Evolutionary conservation across 164 flowering plant species (phyloP), one percentile per base, ranked within the genome.

Genomic region (Annona squamosa): DNA sequence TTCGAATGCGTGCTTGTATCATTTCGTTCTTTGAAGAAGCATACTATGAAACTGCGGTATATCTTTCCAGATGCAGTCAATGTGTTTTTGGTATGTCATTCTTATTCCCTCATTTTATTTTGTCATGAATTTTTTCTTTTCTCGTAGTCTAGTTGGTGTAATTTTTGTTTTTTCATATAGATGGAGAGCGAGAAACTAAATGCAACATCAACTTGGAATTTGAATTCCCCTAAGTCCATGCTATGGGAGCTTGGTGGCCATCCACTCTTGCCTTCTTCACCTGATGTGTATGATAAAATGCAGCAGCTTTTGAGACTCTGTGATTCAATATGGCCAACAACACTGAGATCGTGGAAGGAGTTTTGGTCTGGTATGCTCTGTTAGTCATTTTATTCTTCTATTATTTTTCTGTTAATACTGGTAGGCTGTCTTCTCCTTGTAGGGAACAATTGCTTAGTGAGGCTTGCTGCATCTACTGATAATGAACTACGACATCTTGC

Each of bases 161-260:
- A 18, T 16, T 10, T 48, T 72, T 72, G 9, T 52, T 67, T 3
- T 77, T 26, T 72, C 68, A n/a, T 18, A 1, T 79, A 87, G 94
- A 73, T 26, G 77, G 86, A 81, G 76, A 75, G 82, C 76, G 79
- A 74, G 74, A 84, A 80, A 68, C 75, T 86, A 69, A 79, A 74
- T 47, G 68, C 75, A 43, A 57, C 67, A 43, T 79, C 77, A 48
- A 69, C 78, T 46, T 82, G 80, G 82, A 65, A 45, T 64, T 80
- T 80, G 18, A 71, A 67, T 65, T 81, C 81, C 3, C 81, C 84
- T 7, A 91, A 86, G 80, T 87, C 99, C 26, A 72, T 93, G 88
- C 84, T 96, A 3, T 96, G 98, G 99, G 75, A 76, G 62, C 80
- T 89, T 81, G 97, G 98, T 41, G 97, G 98, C 59, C 99, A 96